A percentile compares a stretch with the other conserved stretches of the same genome.
These are phyloP conservation scores for Lactarius akahatsu DNA, from an alignment of 768 basidiomycete species.

Conservation along the genomic window DNA sequence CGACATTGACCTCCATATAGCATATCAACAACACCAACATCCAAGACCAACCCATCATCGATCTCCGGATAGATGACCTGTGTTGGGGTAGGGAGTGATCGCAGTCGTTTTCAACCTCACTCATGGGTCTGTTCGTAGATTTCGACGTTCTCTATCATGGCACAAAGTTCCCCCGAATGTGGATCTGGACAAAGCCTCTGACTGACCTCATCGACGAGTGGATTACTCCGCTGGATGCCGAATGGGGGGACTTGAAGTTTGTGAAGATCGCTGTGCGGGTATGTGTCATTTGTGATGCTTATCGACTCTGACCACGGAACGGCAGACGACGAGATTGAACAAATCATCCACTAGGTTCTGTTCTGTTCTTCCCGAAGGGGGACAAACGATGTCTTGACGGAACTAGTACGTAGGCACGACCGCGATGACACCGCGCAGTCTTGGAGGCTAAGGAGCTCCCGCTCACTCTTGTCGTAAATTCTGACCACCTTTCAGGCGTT, in stretches of 20 bases:
- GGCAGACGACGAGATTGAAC: constrained; percentile 15
- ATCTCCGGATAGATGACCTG: constrained; percentile 24
- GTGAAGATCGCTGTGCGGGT: constrained; percentile 24
- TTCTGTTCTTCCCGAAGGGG: neutral
- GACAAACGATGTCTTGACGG: neutral
- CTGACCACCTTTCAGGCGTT: constrained; percentile 19
- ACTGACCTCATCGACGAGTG: constrained; percentile 17
- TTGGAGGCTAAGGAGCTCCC: constrained; percentile 17
- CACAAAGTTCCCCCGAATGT: constrained; percentile 24
- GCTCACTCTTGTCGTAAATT: neutral
- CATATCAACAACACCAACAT: constrained; percentile 26
- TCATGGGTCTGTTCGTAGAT: constrained; percentile 11
- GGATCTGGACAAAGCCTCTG: constrained; percentile 24
- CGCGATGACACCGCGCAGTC: constrained; percentile 25
- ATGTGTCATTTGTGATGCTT: neutral
- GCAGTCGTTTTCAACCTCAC: neutral
- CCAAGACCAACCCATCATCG: constrained; percentile 19
- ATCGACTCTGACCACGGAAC: neutral
- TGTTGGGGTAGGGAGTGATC: constrained; percentile 20
- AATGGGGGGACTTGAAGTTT: constrained; percentile 25
- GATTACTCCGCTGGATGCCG: constrained; percentile 20
- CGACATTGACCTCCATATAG: constrained; percentile 5
- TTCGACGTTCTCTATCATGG: constrained; percentile 25
- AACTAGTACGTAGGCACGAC: constrained; percentile 14
- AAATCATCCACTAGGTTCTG: constrained; percentile 25